Percentiles rank a stretch among this genome's conserved stretches.
phyloP scores from a whole-genome alignment of 2,329 filamentous ascomycete species.

The Fusarium sp. region DNA sequence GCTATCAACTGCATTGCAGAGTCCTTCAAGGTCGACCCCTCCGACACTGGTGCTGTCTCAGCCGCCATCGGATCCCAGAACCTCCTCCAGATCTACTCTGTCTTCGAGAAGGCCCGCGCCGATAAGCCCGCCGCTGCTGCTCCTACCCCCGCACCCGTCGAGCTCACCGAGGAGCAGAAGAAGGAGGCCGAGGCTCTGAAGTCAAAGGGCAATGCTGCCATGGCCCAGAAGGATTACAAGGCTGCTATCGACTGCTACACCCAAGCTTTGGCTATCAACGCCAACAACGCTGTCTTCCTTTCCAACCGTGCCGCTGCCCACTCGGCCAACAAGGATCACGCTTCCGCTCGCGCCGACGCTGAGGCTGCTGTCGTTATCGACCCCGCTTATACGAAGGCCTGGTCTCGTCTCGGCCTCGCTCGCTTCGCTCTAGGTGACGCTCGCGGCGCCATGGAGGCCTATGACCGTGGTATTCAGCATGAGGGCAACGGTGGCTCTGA shows the following conservation, averaged over 20 bases:
- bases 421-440: constrained; percentile 92
- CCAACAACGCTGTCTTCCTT: constrained; percentile 94
- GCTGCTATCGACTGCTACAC: constrained; percentile 89
- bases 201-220: constrained; percentile 90
- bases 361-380: constrained; percentile 91
- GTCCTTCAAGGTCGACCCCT: constrained; percentile 93
- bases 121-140: constrained; percentile 59
- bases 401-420: constrained; percentile 92
- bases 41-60: constrained; percentile 77
- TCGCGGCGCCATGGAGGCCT: constrained; percentile 93
- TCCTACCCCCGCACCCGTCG: constrained; percentile 49
- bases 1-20: constrained; percentile 95
- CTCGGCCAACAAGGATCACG: constrained; percentile 86
- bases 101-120: constrained; percentile 87
- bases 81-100: constrained; percentile 90
- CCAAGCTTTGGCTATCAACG: constrained; percentile 83
- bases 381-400: constrained; percentile 95
- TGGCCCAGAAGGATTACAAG: constrained; percentile 92
- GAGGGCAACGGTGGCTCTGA: constrained; percentile 96
- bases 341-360: constrained; percentile 85
- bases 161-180: constrained; percentile 70
- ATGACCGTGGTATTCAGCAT: constrained; percentile 90
- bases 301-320: constrained; percentile 97
- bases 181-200: constrained; percentile 90
- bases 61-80: constrained; percentile 88